These are phyloP conservation scores for Ustulina deusta DNA, from an alignment of 2,329 filamentous ascomycete genomes.

Conservation along the genomic window DNA sequence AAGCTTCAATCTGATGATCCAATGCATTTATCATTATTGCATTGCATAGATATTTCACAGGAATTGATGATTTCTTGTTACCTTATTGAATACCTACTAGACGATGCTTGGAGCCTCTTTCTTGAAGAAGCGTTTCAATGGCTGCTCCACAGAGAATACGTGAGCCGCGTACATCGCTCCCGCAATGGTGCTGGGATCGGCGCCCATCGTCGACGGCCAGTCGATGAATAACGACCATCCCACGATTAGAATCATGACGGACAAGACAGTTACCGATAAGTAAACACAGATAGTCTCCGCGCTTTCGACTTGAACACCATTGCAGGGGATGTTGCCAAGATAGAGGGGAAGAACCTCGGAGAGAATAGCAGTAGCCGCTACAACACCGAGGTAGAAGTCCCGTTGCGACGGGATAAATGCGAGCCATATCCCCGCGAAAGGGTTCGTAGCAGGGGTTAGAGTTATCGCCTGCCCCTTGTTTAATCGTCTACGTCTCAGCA, in stretches of 20 bases:
- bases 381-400: slow-evolving; percentile 56
- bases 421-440: slow-evolving; percentile 58
- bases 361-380: slow-evolving; percentile 58
- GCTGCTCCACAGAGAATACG: slow-evolving; percentile 20
- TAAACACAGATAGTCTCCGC: slow-evolving; percentile 58
- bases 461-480: slow-evolving; percentile 55
- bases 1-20: background rate
- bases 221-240: slow-evolving; percentile 55
- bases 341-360: slow-evolving; percentile 64
- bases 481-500: slow-evolving; percentile 54
- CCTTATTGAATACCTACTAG: slow-evolving; percentile 4
- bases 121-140: slow-evolving; percentile 18
- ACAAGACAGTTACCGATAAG: slow-evolving; percentile 55
- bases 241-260: slow-evolving; percentile 58
- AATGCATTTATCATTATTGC: slow-evolving; percentile 12
- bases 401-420: slow-evolving; percentile 50
- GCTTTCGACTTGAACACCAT: slow-evolving; percentile 54
- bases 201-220: slow-evolving; percentile 59
- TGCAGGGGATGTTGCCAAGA: slow-evolving; percentile 63
- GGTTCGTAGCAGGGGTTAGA: slow-evolving; percentile 58
- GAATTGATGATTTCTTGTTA: background rate
- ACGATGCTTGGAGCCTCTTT: slow-evolving; percentile 9
- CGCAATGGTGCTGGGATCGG: slow-evolving; percentile 61
- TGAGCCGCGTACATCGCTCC: slow-evolving; percentile 57
- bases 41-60: background rate